Conservation (phyloP, 805 yeast species). For the Ogataea allantospora region DNA sequence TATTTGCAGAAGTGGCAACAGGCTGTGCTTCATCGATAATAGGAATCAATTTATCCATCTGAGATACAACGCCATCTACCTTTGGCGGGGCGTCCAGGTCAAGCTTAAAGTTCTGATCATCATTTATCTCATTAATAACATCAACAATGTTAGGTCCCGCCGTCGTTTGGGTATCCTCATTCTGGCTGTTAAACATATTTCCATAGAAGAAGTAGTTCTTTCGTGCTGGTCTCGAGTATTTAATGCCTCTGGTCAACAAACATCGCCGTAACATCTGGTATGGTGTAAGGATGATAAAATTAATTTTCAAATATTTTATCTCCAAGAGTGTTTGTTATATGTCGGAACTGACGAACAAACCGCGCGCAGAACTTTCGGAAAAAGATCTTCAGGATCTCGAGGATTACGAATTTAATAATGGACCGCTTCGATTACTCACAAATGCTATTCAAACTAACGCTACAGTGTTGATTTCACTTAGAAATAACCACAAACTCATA, state of each 20-base stretch:
- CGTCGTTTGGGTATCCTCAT: slow-evolving; percentile 12
- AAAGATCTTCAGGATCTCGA: slow-evolving; percentile 78
- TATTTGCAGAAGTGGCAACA: background rate
- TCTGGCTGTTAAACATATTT: slow-evolving; percentile 4
- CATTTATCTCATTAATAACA: slow-evolving; percentile 29
- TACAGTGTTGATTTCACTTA: slow-evolving; percentile 80
- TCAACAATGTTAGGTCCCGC: slow-evolving; percentile 29
- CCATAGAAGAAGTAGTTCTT: slow-evolving; percentile 19
- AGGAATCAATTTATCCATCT: slow-evolving; percentile 14
- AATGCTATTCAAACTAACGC: slow-evolving; percentile 72
- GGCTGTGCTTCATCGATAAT: slow-evolving; percentile 7
- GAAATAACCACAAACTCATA: slow-evolving; percentile 90
- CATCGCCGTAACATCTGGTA: slow-evolving; percentile 6
- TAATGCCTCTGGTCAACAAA: background rate
- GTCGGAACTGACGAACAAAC: slow-evolving; percentile 63
- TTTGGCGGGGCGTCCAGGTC: slow-evolving; percentile 11
- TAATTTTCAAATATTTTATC: background rate
- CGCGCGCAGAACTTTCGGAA: slow-evolving; percentile 76
- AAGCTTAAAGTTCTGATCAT: slow-evolving; percentile 23
- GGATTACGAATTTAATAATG: slow-evolving; percentile 84
- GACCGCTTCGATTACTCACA: slow-evolving; percentile 88
- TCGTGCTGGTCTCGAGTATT: slow-evolving; percentile 1
- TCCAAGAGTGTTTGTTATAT: slow-evolving; percentile 9
- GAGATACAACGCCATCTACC: slow-evolving; percentile 13
- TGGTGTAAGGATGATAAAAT: slow-evolving; percentile 10